Conservation (phyloP, 2,329 filamentous ascomycete genomes). For the Monosporascus sp. region DNA sequence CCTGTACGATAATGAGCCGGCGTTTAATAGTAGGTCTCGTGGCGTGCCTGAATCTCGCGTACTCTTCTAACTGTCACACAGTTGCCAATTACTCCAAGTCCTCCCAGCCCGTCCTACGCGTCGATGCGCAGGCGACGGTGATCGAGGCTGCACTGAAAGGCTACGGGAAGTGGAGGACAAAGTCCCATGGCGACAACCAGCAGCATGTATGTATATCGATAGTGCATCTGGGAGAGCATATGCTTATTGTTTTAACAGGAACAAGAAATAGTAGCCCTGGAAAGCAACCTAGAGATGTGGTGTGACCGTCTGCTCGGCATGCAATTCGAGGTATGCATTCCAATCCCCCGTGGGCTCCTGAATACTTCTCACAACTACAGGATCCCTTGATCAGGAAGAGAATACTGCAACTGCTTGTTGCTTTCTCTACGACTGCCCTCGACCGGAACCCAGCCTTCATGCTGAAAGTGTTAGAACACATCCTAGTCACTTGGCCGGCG, state of each 20-base stretch:
- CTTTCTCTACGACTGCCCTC: slow-evolving; percentile 76
- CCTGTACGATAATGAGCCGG: slow-evolving; percentile 65
- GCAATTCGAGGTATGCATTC: slow-evolving; percentile 54
- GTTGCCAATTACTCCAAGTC: slow-evolving; percentile 61
- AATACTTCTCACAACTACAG: slow-evolving; percentile 28
- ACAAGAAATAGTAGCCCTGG: slow-evolving; percentile 53
- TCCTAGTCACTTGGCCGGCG: slow-evolving; percentile 76
- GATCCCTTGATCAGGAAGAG: slow-evolving; percentile 82
- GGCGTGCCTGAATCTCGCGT: neutral
- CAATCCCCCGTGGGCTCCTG: neutral
- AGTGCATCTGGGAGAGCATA: neutral
- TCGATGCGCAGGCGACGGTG: slow-evolving; percentile 86
- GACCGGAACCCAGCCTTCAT: slow-evolving; percentile 77
- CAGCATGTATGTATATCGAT: slow-evolving; percentile 11
- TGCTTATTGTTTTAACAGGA: slow-evolving; percentile 25
- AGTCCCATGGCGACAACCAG: slow-evolving; percentile 10
- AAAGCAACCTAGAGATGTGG: slow-evolving; percentile 65
- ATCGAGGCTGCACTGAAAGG: slow-evolving; percentile 87
- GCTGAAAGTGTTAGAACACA: slow-evolving; percentile 84
- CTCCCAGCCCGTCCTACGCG: slow-evolving; percentile 67
- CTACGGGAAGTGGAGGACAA: slow-evolving; percentile 69
- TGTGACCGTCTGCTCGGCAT: slow-evolving; percentile 66
- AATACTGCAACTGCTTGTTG: slow-evolving; percentile 75
- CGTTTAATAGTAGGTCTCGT: slow-evolving; percentile 56
- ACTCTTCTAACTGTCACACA: slow-evolving; percentile 22